phyloP scores from a whole-genome alignment of 352 stramenopile species.

The Blastocystis sp. region DNA sequence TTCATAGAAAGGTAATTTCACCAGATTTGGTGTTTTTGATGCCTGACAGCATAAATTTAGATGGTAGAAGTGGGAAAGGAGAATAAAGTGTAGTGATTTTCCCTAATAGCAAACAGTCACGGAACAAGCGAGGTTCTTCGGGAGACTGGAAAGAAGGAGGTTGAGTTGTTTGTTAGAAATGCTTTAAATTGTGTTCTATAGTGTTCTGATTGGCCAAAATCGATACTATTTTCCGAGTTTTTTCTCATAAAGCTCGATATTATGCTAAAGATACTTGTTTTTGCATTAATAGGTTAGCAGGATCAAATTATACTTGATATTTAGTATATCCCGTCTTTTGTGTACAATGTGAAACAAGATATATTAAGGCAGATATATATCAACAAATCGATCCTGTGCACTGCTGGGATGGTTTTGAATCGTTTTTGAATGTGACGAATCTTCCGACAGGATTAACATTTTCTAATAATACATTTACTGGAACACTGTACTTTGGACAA shows the following conservation, averaged over 20 bases:
- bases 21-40: neutral
- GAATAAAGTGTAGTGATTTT: neutral
- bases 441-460: conserved; percentile 7
- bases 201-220: neutral
- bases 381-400: neutral
- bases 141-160: neutral
- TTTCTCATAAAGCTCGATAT: neutral
- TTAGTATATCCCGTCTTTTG: neutral
- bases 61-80: neutral
- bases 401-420: conserved; percentile 48
- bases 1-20: neutral
- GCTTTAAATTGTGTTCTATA: neutral
- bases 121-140: neutral
- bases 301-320: neutral
- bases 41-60: neutral
- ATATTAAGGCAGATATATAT: neutral
- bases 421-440: neutral
- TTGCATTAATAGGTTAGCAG: neutral
- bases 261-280: neutral
- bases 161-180: conserved; percentile 35
- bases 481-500: neutral
- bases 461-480: neutral
- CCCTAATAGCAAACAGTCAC: neutral
- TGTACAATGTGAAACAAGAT: neutral
- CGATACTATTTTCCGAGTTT: neutral